phyloP scores from a whole-genome alignment of 2,329 filamentous ascomycete genomes.

The Sporothrix brunneoviolacea region DNA sequence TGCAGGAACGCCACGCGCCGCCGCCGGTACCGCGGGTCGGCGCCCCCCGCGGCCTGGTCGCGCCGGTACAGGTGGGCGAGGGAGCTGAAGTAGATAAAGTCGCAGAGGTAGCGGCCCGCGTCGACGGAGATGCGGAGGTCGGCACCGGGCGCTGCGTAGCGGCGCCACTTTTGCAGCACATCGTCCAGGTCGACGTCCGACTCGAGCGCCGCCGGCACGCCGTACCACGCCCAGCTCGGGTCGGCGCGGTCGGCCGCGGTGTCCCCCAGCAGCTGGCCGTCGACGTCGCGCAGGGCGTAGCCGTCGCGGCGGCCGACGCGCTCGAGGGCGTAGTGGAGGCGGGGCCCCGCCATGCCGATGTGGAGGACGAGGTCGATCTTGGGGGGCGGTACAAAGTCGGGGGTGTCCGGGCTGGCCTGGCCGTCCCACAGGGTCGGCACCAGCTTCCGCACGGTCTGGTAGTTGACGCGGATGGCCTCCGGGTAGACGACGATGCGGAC shows the following conservation, averaged over 20 bases:
- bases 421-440: conserved; percentile 57
- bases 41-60: conserved; percentile 21
- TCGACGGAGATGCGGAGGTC: conserved; percentile 59
- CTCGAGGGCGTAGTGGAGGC: conserved; percentile 64
- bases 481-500: conserved; percentile 61
- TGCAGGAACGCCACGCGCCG: conserved; percentile 62
- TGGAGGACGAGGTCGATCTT: conserved; percentile 64
- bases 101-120: conserved; percentile 67
- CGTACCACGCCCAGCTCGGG: conserved; percentile 47
- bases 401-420: conserved; percentile 20
- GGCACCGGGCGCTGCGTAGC: conserved; percentile 29
- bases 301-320: conserved; percentile 62
- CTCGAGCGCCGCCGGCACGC: conserved; percentile 47
- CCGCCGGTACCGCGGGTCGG: conserved; percentile 17
- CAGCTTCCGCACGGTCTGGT: conserved; percentile 55
- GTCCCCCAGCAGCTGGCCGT: conserved; percentile 52
- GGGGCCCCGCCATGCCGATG: conserved; percentile 69
- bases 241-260: conserved; percentile 32
- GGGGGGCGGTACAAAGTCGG: conserved; percentile 3
- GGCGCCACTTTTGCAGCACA: conserved; percentile 50
- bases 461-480: conserved; percentile 63
- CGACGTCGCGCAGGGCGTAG: conserved; percentile 65
- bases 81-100: conserved; percentile 71
- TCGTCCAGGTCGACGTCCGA: conserved; percentile 53
- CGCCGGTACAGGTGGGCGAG: conserved; percentile 50